A percentile compares a stretch with the other conserved stretches of the same genome.
Evolutionary conservation across 495 filamentous ascomycete genomes (phyloP).

Genomic region (Aspergillus kassunensis): DNA sequence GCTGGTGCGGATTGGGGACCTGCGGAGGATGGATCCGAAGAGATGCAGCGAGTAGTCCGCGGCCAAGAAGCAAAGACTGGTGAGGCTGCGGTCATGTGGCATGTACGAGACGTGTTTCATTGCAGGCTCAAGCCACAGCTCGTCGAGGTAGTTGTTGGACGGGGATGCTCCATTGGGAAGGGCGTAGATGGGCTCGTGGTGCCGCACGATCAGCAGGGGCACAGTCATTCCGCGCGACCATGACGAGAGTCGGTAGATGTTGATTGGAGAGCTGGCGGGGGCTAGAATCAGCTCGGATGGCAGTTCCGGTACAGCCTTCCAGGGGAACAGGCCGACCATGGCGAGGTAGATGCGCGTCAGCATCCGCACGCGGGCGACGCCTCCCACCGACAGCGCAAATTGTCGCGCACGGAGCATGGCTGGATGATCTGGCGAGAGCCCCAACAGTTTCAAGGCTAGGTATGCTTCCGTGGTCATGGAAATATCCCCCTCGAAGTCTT

Average conservation of each 20-base stretch:
- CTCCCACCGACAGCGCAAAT: conserved; percentile 31
- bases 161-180: background rate
- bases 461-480: conserved; percentile 38
- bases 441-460: conserved; percentile 38
- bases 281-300: conserved; percentile 38
- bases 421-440: conserved; percentile 8
- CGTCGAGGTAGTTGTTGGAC: background rate
- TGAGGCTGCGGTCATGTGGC: background rate
- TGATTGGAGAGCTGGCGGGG: conserved; percentile 27
- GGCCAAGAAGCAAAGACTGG: background rate
- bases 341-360: conserved; percentile 39
- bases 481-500: conserved; percentile 30
- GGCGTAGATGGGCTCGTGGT: conserved; percentile 16
- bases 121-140: background rate
- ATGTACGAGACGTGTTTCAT: background rate
- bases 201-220: conserved; percentile 32
- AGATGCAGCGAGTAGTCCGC: background rate
- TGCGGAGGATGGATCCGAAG: background rate
- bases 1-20: conserved; percentile 5
- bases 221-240: conserved; percentile 36
- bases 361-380: conserved; percentile 33
- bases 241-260: conserved; percentile 31
- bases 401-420: conserved; percentile 23
- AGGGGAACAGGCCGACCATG: conserved; percentile 41
- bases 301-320: conserved; percentile 35